phyloP scores from a whole-genome alignment of 2,329 filamentous ascomycete genomes.

The Sclerotinia minor region DNA sequence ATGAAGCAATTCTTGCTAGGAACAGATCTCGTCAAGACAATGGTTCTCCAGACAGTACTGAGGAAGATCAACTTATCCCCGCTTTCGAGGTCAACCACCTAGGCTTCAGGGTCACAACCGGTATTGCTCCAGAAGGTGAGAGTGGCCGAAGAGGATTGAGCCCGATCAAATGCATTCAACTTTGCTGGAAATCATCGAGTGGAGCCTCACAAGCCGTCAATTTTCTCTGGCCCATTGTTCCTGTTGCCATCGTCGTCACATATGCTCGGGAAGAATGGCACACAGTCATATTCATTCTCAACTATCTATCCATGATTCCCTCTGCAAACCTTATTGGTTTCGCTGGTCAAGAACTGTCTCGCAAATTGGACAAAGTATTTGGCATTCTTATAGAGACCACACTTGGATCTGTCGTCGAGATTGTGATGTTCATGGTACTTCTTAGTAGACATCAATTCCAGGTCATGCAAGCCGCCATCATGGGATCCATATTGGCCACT shows the following conservation, averaged over 20 bases:
- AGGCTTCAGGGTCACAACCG: slow-evolving; percentile 39
- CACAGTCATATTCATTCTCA: slow-evolving; percentile 66
- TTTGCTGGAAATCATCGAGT: slow-evolving; percentile 64
- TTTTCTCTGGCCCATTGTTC: slow-evolving; percentile 73
- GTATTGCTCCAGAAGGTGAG: slow-evolving; percentile 58
- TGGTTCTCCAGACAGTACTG: slow-evolving; percentile 2
- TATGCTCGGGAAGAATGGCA: slow-evolving; percentile 57
- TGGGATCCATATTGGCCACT: slow-evolving; percentile 81
- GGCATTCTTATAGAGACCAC: slow-evolving; percentile 63
- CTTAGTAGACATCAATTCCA: slow-evolving; percentile 55
- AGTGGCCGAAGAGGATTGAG: slow-evolving; percentile 67
- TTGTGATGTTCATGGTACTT: slow-evolving; percentile 79
- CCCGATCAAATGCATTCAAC: slow-evolving; percentile 61
- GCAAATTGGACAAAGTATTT: slow-evolving; percentile 73
- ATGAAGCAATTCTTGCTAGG: slow-evolving; percentile 9
- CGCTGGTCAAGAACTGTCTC: slow-evolving; percentile 68
- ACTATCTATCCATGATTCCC: slow-evolving; percentile 76
- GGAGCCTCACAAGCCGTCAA: slow-evolving; percentile 65
- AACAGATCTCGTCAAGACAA: background rate
- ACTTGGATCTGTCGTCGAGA: slow-evolving; percentile 75
- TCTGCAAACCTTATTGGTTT: slow-evolving; percentile 76
- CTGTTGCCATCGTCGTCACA: slow-evolving; percentile 65
- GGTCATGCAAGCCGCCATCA: slow-evolving; percentile 79
- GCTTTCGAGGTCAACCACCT: slow-evolving; percentile 28
- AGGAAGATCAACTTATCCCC: slow-evolving; percentile 14